Base-by-base conservation (phyloP, 148 eudicot genomes). In the Diospyros lotus region DNA sequence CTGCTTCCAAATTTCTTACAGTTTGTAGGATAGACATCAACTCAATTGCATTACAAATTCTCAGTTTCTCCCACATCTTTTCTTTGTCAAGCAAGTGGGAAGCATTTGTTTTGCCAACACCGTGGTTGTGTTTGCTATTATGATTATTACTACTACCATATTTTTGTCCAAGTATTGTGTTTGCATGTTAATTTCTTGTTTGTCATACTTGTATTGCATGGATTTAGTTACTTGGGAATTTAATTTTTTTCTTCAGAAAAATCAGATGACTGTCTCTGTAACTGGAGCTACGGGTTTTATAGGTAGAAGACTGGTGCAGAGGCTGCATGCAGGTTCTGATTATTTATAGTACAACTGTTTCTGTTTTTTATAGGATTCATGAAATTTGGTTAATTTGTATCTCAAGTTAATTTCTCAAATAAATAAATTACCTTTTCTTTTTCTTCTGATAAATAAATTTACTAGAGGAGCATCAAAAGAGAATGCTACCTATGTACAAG, bases 281-380 rank as follows among this genome's bases (percentile, higher is more conserved):
- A 95, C 99, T 0, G 99, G 98, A 81, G 99, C 97, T 63, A 95
- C 99, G 15, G 99, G 99, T 61, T 95, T 95, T 78, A 82, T 95
- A 60, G 99, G 99, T 56, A 88, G 74, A 82, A 83, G 91, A 75
- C 86, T 95, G 89, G 97, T 95, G 69, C 88, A 91, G 78, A 87
- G 89, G 78, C 87, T 95, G 74, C 84, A 80, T 64, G 87, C 81
- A 89, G 97, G 98, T 95, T 71, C 4, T 10, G 60, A 6, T 71
- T 13, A 15, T 50, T 72, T 13, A 70, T 70, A 38, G 14, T 17
- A 46, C 44, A 1, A 8, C 18, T 4, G 42, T 54, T 55, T 1
- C 8, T 4, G 6, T 18, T 59, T 69, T 53, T 44, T 40, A 40
- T 11, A 11, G n/a, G 3, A 7, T 15, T 14, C 4, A 9, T 70